Base-by-base conservation (phyloP, 1,284 basidiomycete species). In the Cutaneotrichosporon curvatum region DNA sequence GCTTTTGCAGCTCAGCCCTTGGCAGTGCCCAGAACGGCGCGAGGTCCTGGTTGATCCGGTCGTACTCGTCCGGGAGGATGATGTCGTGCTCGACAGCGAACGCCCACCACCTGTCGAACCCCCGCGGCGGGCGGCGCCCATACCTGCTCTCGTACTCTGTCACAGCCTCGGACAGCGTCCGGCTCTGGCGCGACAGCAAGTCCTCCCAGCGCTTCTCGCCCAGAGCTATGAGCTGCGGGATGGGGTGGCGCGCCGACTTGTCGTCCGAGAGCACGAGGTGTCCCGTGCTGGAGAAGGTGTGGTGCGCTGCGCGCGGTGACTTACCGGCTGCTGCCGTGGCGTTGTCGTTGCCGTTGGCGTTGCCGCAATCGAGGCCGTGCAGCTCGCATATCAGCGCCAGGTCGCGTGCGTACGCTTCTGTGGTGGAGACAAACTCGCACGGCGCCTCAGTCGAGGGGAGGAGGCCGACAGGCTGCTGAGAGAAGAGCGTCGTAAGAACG, bases 61-160 rank as follows among this genome's bases (percentile, higher is more conserved):
- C 87, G 60, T 88, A 96, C 64, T 95, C 90, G 71, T 96, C 90
- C 2, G 88, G 77, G 69, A 96, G 78, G 51, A 83, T 79, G 48
- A 89, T 80, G 19, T 80, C 73, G 62, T 85, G 77, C 38, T 79
- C 72, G 68, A 76, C 72, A 10, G 83, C 84, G 68, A 89, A 94
- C 36, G 74, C 72, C 80, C 84, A 94, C 91, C 91, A 95, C 33
- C 78, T 67, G 62, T 90, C 87, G 58, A 94, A 95, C 0, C 88
- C 90, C 47, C 76, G 79, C 0, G 90, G 91, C 9, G 91, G 89
- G 14, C 77, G 69, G n/a, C 83, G 78, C 2, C 75, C 73, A 63
- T 94, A 90, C 40, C 90, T 75, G 45, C 77, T 70, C 56, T 74
- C 78, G 70, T 95, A 95, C 67, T 90, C 86, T 7, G 67, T 68